Evolutionary conservation across 257 asterid genomes (phyloP), one percentile per base, ranked within the genome.

Genomic region (Eustoma russellianum): DNA sequence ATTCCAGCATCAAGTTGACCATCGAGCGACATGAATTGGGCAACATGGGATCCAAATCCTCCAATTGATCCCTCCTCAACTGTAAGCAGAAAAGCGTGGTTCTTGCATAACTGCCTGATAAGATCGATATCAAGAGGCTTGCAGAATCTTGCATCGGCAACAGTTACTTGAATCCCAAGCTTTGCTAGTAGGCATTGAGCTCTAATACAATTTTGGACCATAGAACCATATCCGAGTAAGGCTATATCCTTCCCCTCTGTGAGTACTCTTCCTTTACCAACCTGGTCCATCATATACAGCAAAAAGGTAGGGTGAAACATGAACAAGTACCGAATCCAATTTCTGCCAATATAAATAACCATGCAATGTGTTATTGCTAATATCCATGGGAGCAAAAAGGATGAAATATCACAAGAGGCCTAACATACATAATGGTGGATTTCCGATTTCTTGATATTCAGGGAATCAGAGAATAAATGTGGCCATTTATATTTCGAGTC

Each of bases 141-240:
- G 89, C 94, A 88, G 65, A 88, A 88, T 74, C 97, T 71, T 57
- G 97, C 97, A 70, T 88, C 95, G 13, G 95, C 97, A 17, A 88
- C 94, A 0, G 89, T 85, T 34, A 82, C 86, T 19, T 79, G 72
- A 16, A 85, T 68, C 19, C 92, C 97, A 33, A 80, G 76, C 61
- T 75, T 70, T 19, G 81, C 60, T 53, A 88, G 97, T 65, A 88
- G 65, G 7, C 77, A 66, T 47, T 85, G 95, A 47, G 97, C 97
- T 71, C 88, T 80, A 38, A 82, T 66, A 61, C 97, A 88, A 58
- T 85, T 88, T 59, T 85, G 86, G 19, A 88, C 97, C 94, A 82
- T 85, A 0, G 97, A 79, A 13, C 97, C 95, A 46, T 72, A 88
- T 46, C 95, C 95, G 17, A 88, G 79, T 18, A 88, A 72, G 54